These are phyloP conservation scores for Hanseniaspora guilliermondii DNA, from an alignment of 805 yeast genomes.

Conservation along the genomic window DNA sequence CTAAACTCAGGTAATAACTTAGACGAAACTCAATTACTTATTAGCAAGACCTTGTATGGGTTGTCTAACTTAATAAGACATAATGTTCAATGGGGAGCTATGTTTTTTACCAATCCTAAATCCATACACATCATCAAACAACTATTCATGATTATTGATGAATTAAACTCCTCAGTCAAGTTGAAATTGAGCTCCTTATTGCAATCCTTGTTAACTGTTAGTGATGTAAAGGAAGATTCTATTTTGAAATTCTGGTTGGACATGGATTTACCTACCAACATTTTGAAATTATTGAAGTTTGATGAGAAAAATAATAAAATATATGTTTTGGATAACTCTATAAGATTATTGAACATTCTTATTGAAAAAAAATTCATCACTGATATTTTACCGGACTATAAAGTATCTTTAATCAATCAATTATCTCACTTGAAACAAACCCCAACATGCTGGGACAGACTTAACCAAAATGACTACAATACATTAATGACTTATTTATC, in stretches of 20 bases:
- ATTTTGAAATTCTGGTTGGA: neutral
- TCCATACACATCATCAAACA: constrained; percentile 47
- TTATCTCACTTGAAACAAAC: neutral
- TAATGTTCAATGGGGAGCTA: constrained; percentile 40
- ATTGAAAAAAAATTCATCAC: neutral
- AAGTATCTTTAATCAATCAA: neutral
- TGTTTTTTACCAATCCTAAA: constrained; percentile 34
- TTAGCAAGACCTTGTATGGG: constrained; percentile 64
- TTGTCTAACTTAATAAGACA: constrained; percentile 63
- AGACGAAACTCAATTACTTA: constrained; percentile 22
- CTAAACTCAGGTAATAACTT: neutral
- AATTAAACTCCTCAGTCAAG: constrained; percentile 14
- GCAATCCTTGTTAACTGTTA: constrained; percentile 48
- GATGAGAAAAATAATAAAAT: constrained; percentile 7
- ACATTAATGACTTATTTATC: neutral
- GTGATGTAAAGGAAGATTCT: constrained; percentile 30
- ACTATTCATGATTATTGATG: constrained; percentile 29
- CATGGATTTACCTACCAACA: neutral
- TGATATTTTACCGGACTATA: neutral
- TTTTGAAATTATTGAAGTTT: neutral
- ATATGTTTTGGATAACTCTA: constrained; percentile 3
- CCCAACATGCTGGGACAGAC: constrained; percentile 6
- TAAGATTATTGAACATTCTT: neutral
- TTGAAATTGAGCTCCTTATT: constrained; percentile 46
- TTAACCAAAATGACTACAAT: constrained; percentile 7